Conservation (phyloP, 2,329 filamentous ascomycete species). For the Monosporascus sp. region DNA sequence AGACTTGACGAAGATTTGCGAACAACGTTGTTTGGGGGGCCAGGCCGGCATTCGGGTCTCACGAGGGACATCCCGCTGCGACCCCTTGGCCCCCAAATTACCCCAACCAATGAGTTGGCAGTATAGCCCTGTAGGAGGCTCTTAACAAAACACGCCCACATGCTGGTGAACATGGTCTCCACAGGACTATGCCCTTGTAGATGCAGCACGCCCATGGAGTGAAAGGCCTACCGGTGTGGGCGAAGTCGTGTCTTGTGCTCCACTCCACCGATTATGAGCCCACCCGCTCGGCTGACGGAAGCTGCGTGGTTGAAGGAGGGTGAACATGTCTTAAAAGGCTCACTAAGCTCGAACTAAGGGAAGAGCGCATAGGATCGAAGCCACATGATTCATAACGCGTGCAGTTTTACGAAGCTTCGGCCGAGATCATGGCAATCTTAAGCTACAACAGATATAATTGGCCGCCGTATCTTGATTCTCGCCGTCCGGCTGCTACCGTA, state of each 20-base stretch:
- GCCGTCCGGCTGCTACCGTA: too few species aligned
- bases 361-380: conserved; percentile 22
- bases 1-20: neutral
- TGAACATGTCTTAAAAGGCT: conserved; percentile 1
- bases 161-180: conserved; percentile 12
- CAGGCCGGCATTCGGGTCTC: conserved; percentile 9
- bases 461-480: neutral
- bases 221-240: conserved; percentile 9
- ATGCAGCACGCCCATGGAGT: neutral
- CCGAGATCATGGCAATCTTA: conserved; percentile 1
- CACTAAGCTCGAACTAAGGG: conserved; percentile 16
- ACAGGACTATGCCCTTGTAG: conserved; percentile 8
- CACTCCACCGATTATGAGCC: conserved; percentile 6
- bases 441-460: conserved; percentile 8
- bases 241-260: conserved; percentile 5
- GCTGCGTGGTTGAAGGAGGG: conserved; percentile 2
- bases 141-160: conserved; percentile 25
- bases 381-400: conserved; percentile 25
- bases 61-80: conserved; percentile 21
- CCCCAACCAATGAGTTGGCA: conserved; percentile 24
- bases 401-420: conserved; percentile 15
- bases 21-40: neutral
- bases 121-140: conserved; percentile 22
- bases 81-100: conserved; percentile 22
- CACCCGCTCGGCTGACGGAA: neutral